These are phyloP conservation scores for Septoria linicola DNA, from an alignment of 2,329 filamentous ascomycete species.

Conservation along the genomic window DNA sequence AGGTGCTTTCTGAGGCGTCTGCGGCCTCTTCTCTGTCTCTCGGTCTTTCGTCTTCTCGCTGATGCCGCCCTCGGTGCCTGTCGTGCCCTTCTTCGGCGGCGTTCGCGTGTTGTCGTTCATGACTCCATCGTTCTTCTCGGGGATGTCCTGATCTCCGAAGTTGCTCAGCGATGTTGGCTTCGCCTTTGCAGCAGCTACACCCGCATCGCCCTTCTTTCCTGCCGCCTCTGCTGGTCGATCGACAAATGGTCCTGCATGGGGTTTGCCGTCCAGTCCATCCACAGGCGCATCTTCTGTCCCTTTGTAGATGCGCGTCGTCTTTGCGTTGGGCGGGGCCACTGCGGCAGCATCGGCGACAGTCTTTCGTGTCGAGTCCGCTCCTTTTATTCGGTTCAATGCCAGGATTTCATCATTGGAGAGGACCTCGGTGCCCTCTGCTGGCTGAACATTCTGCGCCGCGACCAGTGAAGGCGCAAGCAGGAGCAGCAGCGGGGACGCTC, in stretches of 20 bases:
- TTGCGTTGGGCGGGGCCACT: constrained; percentile 28
- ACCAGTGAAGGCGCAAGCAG: constrained; percentile 59
- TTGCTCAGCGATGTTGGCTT: constrained; percentile 36
- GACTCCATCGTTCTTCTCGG: constrained; percentile 69
- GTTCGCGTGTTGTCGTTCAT: constrained; percentile 85
- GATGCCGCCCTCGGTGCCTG: constrained; percentile 85
- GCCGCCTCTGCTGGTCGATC: constrained; percentile 47
- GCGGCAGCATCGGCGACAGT: constrained; percentile 25
- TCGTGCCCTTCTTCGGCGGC: constrained; percentile 78
- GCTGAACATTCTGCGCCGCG: constrained; percentile 43
- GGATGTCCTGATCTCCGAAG: constrained; percentile 43
- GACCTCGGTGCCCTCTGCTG: constrained; percentile 19
- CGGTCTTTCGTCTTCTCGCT: constrained; percentile 79
- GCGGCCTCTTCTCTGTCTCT: constrained; percentile 69
- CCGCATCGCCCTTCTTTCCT: constrained; percentile 31
- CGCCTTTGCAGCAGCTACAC: constrained; percentile 36
- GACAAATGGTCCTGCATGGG: constrained; percentile 80
- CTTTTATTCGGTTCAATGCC: constrained; percentile 26
- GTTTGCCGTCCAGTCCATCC: constrained; percentile 90
- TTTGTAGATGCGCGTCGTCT: constrained; percentile 36
- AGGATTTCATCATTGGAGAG: constrained; percentile 32
- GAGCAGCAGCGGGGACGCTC: constrained; percentile 52
- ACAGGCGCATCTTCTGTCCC: constrained; percentile 81
- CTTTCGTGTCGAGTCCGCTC: constrained; percentile 7
- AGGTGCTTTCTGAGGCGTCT: constrained; percentile 80